A percentile compares a stretch with the other conserved stretches of the same genome.
Evolutionary conservation across 345 rosid genomes (phyloP).

Genomic region (Alliaria petiolata): DNA sequence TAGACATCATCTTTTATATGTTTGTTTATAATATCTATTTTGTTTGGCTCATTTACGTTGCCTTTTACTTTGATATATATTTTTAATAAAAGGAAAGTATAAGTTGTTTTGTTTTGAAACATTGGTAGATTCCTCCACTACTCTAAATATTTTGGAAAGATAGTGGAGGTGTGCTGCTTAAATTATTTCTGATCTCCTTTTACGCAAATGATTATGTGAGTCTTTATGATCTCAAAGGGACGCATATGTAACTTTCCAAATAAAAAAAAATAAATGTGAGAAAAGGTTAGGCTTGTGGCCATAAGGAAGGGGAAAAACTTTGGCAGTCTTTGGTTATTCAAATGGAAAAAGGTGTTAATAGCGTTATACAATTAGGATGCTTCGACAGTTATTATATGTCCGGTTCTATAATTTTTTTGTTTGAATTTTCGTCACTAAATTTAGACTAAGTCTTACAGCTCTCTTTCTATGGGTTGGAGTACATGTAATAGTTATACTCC

Average conservation of each 20-base stretch:
- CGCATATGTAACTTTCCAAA: background rate
- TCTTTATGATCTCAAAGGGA: constrained; percentile 23
- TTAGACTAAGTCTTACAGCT: too few species aligned
- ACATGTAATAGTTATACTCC: background rate
- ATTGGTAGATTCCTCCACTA: constrained; percentile 36
- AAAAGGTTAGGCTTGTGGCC: background rate
- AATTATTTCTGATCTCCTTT: constrained; percentile 2
- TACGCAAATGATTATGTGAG: background rate
- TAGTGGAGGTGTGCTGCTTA: constrained; percentile 31
- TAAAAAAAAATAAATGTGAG: background rate
- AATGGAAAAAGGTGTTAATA: background rate
- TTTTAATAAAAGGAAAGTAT: constrained; percentile 7
- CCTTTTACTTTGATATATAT: constrained; percentile 6
- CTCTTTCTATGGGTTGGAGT: too few species aligned
- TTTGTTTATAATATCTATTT: constrained; percentile 24
- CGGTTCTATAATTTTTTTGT: too few species aligned
- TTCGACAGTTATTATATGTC: background rate
- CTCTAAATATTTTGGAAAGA: constrained; percentile 13
- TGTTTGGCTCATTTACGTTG: constrained; percentile 25
- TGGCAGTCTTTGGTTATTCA: background rate
- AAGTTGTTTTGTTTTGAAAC: constrained; percentile 24
- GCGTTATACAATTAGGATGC: background rate
- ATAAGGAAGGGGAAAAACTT: background rate
- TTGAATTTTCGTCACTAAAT: too few species aligned
- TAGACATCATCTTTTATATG: constrained; percentile 17